Conservation (phyloP, 2,329 filamentous ascomycete species). For the Aureobasidium sp. region DNA sequence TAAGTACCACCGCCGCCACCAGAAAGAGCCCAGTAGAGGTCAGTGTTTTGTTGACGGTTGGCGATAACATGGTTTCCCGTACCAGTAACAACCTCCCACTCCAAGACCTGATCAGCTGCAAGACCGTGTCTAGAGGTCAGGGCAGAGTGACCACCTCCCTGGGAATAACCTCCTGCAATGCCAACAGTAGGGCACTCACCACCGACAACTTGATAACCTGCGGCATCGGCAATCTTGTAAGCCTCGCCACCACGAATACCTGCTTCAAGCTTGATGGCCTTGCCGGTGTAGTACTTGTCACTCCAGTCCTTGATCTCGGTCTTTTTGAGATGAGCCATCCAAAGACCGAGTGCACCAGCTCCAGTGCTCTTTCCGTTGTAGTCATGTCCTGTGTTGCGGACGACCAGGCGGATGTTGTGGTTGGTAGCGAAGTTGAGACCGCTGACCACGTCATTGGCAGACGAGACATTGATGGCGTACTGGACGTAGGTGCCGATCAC, state of each 20-base stretch:
- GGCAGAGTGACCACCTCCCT: slow-evolving; percentile 54
- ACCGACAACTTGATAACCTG: slow-evolving; percentile 47
- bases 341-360: slow-evolving; percentile 51
- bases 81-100: slow-evolving; percentile 42
- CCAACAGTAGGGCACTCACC: slow-evolving; percentile 52
- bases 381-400: slow-evolving; percentile 39
- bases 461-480: slow-evolving; percentile 27
- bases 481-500: slow-evolving; percentile 38
- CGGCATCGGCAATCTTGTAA: slow-evolving; percentile 39
- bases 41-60: slow-evolving; percentile 41
- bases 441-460: slow-evolving; percentile 22
- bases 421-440: slow-evolving; percentile 37
- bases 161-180: slow-evolving; percentile 52
- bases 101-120: slow-evolving; percentile 52
- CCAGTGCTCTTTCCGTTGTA: slow-evolving; percentile 54
- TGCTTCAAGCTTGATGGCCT: slow-evolving; percentile 48
- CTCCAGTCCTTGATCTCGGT: slow-evolving; percentile 38
- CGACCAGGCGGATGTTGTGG: slow-evolving; percentile 46
- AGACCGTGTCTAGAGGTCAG: slow-evolving; percentile 52
- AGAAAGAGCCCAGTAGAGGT: slow-evolving; percentile 58
- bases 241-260: slow-evolving; percentile 48
- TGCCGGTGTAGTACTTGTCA: slow-evolving; percentile 41
- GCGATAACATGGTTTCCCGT: slow-evolving; percentile 45
- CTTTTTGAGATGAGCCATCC: slow-evolving; percentile 50
- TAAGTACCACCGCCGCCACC: slow-evolving; percentile 56